Evolutionary conservation across 345 rosid genomes (phyloP).

Genomic region (Citrus sinensis): DNA sequence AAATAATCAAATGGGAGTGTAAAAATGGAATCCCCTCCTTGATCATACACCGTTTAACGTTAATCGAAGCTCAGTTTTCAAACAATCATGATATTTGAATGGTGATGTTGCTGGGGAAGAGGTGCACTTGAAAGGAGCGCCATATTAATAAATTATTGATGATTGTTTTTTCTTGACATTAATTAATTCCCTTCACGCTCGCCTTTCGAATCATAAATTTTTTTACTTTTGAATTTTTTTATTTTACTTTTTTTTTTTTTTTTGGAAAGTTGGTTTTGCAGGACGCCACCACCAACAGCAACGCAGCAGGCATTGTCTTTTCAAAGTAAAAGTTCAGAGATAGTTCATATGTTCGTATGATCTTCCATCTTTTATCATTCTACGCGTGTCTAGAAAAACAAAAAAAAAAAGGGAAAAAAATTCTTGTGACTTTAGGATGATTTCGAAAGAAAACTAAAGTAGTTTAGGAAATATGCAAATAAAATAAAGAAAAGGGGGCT

Average conservation of each 20-base stretch:
- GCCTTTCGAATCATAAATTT: conserved; percentile 17
- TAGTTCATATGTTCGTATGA: background rate
- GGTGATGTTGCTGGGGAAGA: background rate
- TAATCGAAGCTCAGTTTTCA: background rate
- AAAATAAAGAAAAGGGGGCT: too few species aligned
- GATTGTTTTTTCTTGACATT: background rate
- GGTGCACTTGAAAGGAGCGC: background rate
- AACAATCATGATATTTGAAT: background rate
- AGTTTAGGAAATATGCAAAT: too few species aligned
- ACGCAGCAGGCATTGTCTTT: conserved; percentile 17
- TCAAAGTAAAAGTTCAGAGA: conserved; percentile 14
- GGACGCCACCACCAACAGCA: background rate
- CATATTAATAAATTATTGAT: background rate
- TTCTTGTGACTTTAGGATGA: too few species aligned
- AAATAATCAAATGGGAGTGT: background rate
- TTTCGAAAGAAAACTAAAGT: too few species aligned
- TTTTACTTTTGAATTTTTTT: background rate
- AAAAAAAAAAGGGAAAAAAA: accelerated
- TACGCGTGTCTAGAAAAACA: background rate
- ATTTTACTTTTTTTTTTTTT: background rate
- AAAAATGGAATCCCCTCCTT: background rate
- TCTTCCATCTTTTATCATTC: conserved; percentile 14
- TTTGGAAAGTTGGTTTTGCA: conserved; percentile 5
- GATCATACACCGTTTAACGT: conserved; percentile 14
- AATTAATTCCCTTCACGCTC: conserved; percentile 43